Conservation (phyloP, 106 monocot species). For the Acanthochlamys bracteata region DNA sequence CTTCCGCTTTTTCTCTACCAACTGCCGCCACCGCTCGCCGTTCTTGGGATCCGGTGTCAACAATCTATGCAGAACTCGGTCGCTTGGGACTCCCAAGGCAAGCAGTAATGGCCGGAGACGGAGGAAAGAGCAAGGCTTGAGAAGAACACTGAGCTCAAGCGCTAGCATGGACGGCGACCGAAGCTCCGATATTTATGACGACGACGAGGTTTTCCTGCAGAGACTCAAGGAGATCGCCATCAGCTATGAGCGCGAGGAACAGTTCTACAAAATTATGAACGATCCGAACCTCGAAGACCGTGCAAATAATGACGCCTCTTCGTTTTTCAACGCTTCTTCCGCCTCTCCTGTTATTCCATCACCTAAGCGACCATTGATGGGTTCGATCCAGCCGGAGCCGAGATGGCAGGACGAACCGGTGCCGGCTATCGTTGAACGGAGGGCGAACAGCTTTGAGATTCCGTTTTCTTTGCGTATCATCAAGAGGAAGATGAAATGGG, state of each 20-base stretch:
- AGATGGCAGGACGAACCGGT: slow-evolving; percentile 2
- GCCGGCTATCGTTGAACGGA: slow-evolving; percentile 27
- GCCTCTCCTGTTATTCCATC: neutral
- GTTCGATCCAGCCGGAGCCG: slow-evolving; percentile 1
- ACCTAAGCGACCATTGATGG: neutral
- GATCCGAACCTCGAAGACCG: neutral
- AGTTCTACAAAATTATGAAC: neutral
- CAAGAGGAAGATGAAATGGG: slow-evolving; percentile 36
- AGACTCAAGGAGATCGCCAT: slow-evolving; percentile 23
- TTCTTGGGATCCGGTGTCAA: neutral
- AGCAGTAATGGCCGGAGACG: neutral
- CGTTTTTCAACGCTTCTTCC: neutral
- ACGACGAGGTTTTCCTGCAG: slow-evolving; percentile 32
- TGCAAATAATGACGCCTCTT: neutral
- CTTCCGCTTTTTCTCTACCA: neutral
- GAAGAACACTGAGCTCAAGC: slow-evolving; percentile 12
- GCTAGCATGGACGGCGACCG: too few relatives aligned
- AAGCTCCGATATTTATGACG: neutral
- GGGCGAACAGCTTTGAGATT: slow-evolving; percentile 26
- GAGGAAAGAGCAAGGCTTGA: neutral
- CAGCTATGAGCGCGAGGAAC: neutral
- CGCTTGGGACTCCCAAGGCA: neutral
- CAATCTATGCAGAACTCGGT: too few relatives aligned
- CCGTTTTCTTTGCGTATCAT: slow-evolving; percentile 51
- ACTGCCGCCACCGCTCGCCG: neutral